Evolutionary conservation across 306 rosid genomes (phyloP).

Genomic region (Morella rubra): DNA sequence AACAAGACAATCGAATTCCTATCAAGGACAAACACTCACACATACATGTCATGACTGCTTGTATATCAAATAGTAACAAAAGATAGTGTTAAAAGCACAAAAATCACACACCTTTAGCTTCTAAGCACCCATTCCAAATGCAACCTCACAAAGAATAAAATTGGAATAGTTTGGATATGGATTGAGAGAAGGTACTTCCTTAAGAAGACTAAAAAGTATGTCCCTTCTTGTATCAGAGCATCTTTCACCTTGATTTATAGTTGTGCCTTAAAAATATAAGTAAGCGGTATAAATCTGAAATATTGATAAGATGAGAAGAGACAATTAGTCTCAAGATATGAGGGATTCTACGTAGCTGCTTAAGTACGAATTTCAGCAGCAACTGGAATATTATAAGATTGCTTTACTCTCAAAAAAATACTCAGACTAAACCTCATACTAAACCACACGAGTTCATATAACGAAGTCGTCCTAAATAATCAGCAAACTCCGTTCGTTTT

Average conservation of each 20-base stretch:
- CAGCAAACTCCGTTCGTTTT: no score
- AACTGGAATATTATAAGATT: no score
- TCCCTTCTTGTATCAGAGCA: conserved; percentile 73
- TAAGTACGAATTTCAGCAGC: no score
- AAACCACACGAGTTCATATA: no score
- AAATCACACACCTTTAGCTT: conserved; percentile 66
- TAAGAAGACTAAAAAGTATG: conserved; percentile 65
- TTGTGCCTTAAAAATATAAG: no score
- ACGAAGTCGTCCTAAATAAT: no score
- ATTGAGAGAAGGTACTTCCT: conserved; percentile 63
- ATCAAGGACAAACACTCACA: neutral
- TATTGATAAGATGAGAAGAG: no score
- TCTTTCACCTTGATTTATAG: conserved; percentile 98
- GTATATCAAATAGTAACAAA: neutral
- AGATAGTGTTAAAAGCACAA: neutral
- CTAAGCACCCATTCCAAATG: conserved; percentile 74
- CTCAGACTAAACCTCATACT: no score
- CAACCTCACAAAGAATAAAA: conserved; percentile 89
- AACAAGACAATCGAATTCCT: neutral
- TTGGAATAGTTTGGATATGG: conserved; percentile 91
- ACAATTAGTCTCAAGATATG: no score
- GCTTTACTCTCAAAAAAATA: no score
- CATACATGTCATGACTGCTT: neutral
- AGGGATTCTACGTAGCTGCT: no score
- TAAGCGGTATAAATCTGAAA: no score